Evolutionary conservation across 352 stramenopile species (phyloP), one percentile per base, ranked within the genome.

Genomic region (Pythium graminicola): DNA sequence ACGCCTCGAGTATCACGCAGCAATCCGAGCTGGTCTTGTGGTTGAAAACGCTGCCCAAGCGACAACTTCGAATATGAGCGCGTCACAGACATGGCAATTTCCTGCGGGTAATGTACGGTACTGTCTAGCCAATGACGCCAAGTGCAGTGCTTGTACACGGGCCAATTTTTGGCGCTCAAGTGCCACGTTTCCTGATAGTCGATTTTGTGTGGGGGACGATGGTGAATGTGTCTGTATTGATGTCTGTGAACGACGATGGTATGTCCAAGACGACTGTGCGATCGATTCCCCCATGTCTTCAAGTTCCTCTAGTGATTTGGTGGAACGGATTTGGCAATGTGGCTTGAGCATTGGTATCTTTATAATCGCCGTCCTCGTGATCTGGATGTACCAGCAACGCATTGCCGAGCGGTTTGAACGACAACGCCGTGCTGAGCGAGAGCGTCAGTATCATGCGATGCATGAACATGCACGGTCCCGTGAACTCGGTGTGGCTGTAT

Each of bases 171-270:
- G 50, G 50, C 50, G 50, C 10, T 1, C 28, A 16, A 27, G n/a
- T 10, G 20, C 28, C 22, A 19, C 50, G 7, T 50, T 50, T 19
- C 39, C 50, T 2, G 50, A 58, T 26, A 45, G 39, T 20, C 52
- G 43, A 3, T 60, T 53, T 28, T 60, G 52, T 47, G 10, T 60
- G 0, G 52, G 52, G 4, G 32, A 44, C 2, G 31, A 52, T 19
- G 42, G 42, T 24, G 16, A 14, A 9, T 60, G 52, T 31, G 51
- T 59, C 2, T 59, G 51, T 23, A 26, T 59, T 17, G 51, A 59
- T 24, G 40, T 45, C 23, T 59, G 51, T n/a, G 51, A 59, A 26
- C 39, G 41, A 3, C 40, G 26, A n/a, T 45, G 22, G 14, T 42
- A 43, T 19, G 31, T 45, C 11, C 41, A 27, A 19, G 20, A 23